Base-by-base conservation (phyloP, 352 stramenopile species). In the Phytophthora hybrid region DNA sequence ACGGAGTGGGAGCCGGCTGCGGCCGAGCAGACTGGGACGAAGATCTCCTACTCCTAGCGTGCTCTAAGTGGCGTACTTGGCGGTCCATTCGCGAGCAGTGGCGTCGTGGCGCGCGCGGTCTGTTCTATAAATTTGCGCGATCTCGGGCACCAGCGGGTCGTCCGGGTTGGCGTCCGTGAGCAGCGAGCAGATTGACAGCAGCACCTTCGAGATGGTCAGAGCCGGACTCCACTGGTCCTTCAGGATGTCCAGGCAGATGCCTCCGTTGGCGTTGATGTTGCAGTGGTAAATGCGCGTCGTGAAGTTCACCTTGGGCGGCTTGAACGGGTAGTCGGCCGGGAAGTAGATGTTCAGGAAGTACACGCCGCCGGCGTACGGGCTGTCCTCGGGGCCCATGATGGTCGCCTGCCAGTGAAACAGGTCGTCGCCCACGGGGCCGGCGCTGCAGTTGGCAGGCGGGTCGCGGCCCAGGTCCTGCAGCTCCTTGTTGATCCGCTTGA, bases 321-420 rank as follows among this genome's bases (percentile, higher is more conserved):
- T 99, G 87, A 99, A 99, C 52, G 98, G 98, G 89, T 99, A 99
- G 81, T 99, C 98, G 44, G 97, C 97, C 59, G 98, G 97, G 83
- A 99, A 99, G 85, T 99, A 97, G 79, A 99, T 99, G 85, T 99
- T 98, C 44, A 99, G 83, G 79, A 99, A 99, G 89, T 99, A 99
- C 58, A 99, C 97, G 59, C 97, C 97, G 55, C 97, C 97, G 51
- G 96, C 91, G 84, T 99, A 99, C 39, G 98, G 98, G 79, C 93
- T 99, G 80, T 99, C 98, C 77, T 99, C 97, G 29, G 98, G 97
- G 66, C 98, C 98, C 97, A 99, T 99, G 76, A 99, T 99, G 71
- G 97, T 93, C 64, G 95, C 96, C 63, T 98, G 96, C 97, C 97
- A 99, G 79, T 98, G 97, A 82, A 99, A 99, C 73, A 99, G 92